Conservation (phyloP, 1,284 basidiomycete genomes). For the Tilletiopsis washingtonensis region DNA sequence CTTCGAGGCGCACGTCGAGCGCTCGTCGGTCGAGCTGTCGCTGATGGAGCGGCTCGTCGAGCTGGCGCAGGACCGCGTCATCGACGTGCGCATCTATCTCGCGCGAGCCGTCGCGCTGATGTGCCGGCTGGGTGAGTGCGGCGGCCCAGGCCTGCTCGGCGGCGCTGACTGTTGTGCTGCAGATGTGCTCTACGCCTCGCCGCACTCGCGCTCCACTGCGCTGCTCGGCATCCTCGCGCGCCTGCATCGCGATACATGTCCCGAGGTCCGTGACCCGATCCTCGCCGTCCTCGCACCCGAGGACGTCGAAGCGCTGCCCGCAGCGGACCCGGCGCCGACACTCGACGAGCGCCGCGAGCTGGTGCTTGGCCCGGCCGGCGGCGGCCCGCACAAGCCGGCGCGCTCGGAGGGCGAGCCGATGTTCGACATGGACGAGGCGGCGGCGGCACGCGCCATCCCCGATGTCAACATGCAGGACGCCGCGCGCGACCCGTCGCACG, state of each 20-base stretch:
- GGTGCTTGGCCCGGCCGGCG: conserved; percentile 39
- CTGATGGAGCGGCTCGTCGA: conserved; percentile 58
- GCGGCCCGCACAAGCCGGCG: conserved; percentile 8
- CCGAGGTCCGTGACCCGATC: conserved; percentile 32
- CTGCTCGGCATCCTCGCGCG: conserved; percentile 27
- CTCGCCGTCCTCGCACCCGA: conserved; percentile 9
- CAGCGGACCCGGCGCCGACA: background rate
- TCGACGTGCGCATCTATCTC: conserved; percentile 79
- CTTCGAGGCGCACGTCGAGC: conserved; percentile 24
- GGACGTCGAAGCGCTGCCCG: conserved; percentile 6
- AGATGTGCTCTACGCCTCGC: conserved; percentile 39
- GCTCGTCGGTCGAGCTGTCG: conserved; percentile 54
- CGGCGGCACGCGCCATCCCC: background rate
- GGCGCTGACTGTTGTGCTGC: background rate
- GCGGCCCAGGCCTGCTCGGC: background rate
- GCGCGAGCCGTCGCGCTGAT: conserved; percentile 61
- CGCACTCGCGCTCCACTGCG: conserved; percentile 23
- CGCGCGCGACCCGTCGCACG: conserved; percentile 2
- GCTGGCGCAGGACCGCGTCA: conserved; percentile 63
- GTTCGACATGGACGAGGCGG: conserved; percentile 1
- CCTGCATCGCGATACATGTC: conserved; percentile 24
- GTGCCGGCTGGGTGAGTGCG: conserved; percentile 49
- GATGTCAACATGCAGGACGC: conserved; percentile 6
- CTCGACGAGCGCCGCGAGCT: conserved; percentile 11
- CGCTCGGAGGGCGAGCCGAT: background rate